Evolutionary conservation across 352 stramenopile genomes (phyloP).

Genomic region (Phytophthora pluvialis): DNA sequence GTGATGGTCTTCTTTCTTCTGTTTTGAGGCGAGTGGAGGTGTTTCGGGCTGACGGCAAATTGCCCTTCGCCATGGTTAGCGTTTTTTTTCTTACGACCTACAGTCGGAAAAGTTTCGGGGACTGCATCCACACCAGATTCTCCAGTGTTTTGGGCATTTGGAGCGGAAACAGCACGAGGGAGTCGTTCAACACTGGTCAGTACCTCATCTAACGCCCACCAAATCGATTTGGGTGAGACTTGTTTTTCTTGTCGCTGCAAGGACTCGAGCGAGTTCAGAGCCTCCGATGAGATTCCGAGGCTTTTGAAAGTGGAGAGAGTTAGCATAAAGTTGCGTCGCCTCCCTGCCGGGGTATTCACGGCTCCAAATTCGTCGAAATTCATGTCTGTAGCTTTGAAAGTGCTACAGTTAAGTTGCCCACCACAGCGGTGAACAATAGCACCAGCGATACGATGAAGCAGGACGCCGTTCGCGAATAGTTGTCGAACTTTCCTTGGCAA

Average conservation of each 20-base stretch:
- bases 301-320: conserved; percentile 22
- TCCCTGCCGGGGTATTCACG: conserved; percentile 17
- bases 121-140: background rate
- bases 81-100: background rate
- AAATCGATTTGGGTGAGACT: conserved; percentile 14
- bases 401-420: background rate
- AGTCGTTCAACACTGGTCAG: conserved; percentile 6
- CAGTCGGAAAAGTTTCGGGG: background rate
- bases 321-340: conserved; percentile 22
- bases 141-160: background rate
- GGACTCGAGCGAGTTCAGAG: conserved; percentile 10
- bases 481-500: conserved; percentile 10
- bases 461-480: conserved; percentile 41
- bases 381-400: background rate
- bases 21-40: background rate
- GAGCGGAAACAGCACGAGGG: background rate
- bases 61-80: background rate
- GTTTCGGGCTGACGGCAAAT: background rate
- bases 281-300: conserved; percentile 17
- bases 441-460: conserved; percentile 46
- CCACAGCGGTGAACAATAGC: conserved; percentile 23
- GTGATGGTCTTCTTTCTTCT: background rate
- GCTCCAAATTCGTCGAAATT: background rate
- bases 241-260: conserved; percentile 17
- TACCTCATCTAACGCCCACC: conserved; percentile 25